Conservation (phyloP, 2,329 filamentous ascomycete genomes). For the Trichophyton verrucosum region DNA sequence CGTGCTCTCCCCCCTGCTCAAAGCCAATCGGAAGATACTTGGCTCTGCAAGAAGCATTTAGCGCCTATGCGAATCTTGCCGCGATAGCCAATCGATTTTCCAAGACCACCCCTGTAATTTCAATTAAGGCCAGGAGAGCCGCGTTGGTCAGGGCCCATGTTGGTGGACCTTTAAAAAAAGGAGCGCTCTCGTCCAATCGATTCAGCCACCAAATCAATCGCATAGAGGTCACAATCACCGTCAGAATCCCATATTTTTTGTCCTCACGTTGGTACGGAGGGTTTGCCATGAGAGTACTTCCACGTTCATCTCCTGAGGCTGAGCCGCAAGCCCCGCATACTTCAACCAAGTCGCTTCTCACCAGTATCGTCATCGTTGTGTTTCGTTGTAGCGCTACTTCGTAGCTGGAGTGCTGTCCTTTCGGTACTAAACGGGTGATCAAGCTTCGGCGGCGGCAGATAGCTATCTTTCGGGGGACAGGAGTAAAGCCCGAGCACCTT, state of each 20-base stretch:
- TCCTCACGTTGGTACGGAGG: background rate
- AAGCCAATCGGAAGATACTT: conserved; percentile 2
- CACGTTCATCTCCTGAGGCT: background rate
- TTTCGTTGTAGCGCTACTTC: background rate
- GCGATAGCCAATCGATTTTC: conserved; percentile 29
- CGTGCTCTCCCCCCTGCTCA: background rate
- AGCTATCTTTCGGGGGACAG: background rate
- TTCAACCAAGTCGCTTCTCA: background rate
- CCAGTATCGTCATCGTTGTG: background rate
- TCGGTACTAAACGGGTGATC: background rate
- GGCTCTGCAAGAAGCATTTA: conserved; percentile 15
- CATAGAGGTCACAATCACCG: background rate
- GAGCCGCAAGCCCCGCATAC: background rate
- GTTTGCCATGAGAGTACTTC: background rate
- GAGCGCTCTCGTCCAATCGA: conserved; percentile 23
- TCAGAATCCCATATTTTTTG: background rate
- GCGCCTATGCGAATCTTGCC: conserved; percentile 25
- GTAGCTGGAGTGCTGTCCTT: background rate
- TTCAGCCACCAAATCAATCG: conserved; percentile 24
- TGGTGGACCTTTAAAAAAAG: background rate
- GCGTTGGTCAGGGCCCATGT: conserved; percentile 15
- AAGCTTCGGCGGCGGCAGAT: background rate
- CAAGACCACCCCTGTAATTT: conserved; percentile 18
- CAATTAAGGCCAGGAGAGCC: conserved; percentile 17
- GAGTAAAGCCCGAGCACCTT: background rate